Evolutionary conservation across 805 yeast genomes (phyloP).

Genomic region (Kodamaea hsintzibuensis): DNA sequence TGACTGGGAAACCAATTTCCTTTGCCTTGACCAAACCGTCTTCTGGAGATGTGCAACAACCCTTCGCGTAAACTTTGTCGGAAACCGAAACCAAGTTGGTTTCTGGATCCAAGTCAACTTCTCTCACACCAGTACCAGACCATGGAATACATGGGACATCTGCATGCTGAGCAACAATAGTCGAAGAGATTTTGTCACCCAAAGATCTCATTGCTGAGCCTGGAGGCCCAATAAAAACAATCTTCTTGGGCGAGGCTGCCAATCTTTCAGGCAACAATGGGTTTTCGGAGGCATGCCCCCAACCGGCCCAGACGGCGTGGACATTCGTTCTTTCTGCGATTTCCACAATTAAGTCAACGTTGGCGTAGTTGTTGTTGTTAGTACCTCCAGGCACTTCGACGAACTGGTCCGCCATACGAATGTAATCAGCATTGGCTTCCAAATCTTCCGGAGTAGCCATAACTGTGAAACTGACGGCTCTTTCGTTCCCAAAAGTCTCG

Average conservation of each 20-base stretch:
- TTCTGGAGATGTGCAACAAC: slow-evolving; percentile 83
- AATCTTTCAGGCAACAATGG: slow-evolving; percentile 90
- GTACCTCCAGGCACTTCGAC: slow-evolving; percentile 99
- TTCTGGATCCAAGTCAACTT: slow-evolving; percentile 65
- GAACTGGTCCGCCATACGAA: slow-evolving; percentile 98
- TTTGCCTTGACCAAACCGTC: slow-evolving; percentile 87
- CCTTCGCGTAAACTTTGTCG: slow-evolving; percentile 79
- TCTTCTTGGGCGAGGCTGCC: slow-evolving; percentile 88
- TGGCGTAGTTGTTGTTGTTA: slow-evolving; percentile 97
- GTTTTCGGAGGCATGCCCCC: slow-evolving; percentile 99
- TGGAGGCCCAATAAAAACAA: slow-evolving; percentile 97
- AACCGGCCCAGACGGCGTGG: slow-evolving; percentile 99
- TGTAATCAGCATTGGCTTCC: slow-evolving; percentile 94
- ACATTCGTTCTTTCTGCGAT: slow-evolving; percentile 95
- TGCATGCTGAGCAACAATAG: slow-evolving; percentile 99
- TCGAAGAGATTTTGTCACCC: slow-evolving; percentile 97
- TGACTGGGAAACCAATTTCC: slow-evolving; percentile 93
- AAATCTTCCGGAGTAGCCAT: slow-evolving; percentile 99
- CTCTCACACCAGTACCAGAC: slow-evolving; percentile 97
- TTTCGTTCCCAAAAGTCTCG: slow-evolving; percentile 96
- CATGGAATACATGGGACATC: slow-evolving; percentile 98
- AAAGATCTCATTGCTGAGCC: slow-evolving; percentile 99
- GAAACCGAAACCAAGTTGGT: slow-evolving; percentile 87
- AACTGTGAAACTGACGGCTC: slow-evolving; percentile 89
- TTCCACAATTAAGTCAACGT: slow-evolving; percentile 95